phyloP scores from a whole-genome alignment of 2,329 filamentous ascomycete species.

The Scedosporium minutisporum region DNA sequence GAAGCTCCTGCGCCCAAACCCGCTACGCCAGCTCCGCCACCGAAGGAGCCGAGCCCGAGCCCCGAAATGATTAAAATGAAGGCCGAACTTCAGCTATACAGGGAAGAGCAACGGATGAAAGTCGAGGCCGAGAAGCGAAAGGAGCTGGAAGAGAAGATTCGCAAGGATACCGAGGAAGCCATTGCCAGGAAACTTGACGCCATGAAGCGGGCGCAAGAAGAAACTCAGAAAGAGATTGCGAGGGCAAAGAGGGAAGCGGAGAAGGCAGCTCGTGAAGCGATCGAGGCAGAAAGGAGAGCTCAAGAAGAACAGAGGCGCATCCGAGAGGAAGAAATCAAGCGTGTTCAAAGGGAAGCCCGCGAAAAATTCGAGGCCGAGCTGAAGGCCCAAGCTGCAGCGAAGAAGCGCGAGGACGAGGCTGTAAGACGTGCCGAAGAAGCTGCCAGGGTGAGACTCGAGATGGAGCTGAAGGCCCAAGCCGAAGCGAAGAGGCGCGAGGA shows the following conservation, averaged over 20 bases:
- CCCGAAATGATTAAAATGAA: slow-evolving; percentile 53
- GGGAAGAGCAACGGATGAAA: slow-evolving; percentile 33
- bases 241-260: slow-evolving; percentile 30
- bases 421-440: slow-evolving; percentile 36
- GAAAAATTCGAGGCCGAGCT: slow-evolving; percentile 29
- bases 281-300: slow-evolving; percentile 29
- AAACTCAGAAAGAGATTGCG: slow-evolving; percentile 21
- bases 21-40: slow-evolving; percentile 29
- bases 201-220: slow-evolving; percentile 33
- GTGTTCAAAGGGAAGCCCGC: slow-evolving; percentile 21
- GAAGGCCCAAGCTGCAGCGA: slow-evolving; percentile 33
- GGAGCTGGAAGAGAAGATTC: slow-evolving; percentile 34
- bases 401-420: slow-evolving; percentile 29
- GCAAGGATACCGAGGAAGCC: slow-evolving; percentile 35
- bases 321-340: slow-evolving; percentile 27
- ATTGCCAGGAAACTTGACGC: slow-evolving; percentile 32
- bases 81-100: slow-evolving; percentile 44
- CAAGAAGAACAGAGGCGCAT: slow-evolving; percentile 26
- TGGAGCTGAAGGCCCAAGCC: slow-evolving; percentile 30
- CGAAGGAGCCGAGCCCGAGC: slow-evolving; percentile 26
- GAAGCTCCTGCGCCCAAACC: slow-evolving; percentile 17
- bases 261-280: slow-evolving; percentile 28
- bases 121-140: slow-evolving; percentile 35
- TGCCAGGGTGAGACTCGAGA: slow-evolving; percentile 24
- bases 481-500: slow-evolving; percentile 9